Evolutionary conservation across 345 rosid species (phyloP).

Genomic region (Eucalyptus erythrocorys): DNA sequence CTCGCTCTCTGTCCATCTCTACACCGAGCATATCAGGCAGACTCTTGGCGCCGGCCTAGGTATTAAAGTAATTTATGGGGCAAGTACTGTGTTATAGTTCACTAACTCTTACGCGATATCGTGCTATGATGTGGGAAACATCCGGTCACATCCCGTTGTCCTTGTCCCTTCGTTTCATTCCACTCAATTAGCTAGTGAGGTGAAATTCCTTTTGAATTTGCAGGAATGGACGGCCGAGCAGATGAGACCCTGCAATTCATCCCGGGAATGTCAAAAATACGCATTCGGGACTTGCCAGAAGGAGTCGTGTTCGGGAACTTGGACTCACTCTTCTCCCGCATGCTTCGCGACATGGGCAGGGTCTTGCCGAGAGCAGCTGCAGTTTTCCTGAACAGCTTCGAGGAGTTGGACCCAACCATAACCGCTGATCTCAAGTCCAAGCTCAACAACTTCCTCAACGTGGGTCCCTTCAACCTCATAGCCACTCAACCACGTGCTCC

Average conservation of each 20-base stretch:
- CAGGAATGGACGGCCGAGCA: conserved; percentile 2
- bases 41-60: neutral
- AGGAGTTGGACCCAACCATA: conserved; percentile 18
- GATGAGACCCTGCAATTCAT: conserved; percentile 11
- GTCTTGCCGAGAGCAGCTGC: conserved; percentile 16
- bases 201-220: neutral
- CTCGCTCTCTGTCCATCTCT: conserved; percentile 35
- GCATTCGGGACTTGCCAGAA: conserved; percentile 20
- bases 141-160: neutral
- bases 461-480: conserved; percentile 21
- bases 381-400: conserved; percentile 25
- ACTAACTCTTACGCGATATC: neutral
- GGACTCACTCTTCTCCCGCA: conserved; percentile 17
- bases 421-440: conserved; percentile 18
- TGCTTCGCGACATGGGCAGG: conserved; percentile 22
- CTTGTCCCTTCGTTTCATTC: neutral
- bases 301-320: conserved; percentile 20
- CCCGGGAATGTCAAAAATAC: conserved; percentile 22
- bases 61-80: neutral
- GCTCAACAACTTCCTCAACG: conserved; percentile 8
- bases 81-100: neutral
- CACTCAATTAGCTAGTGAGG: neutral
- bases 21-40: conserved; percentile 23
- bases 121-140: neutral
- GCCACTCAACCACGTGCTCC: neutral